These are phyloP conservation scores for Stylonectria norvegica DNA, from an alignment of 2,329 filamentous ascomycete species.

Conservation along the genomic window DNA sequence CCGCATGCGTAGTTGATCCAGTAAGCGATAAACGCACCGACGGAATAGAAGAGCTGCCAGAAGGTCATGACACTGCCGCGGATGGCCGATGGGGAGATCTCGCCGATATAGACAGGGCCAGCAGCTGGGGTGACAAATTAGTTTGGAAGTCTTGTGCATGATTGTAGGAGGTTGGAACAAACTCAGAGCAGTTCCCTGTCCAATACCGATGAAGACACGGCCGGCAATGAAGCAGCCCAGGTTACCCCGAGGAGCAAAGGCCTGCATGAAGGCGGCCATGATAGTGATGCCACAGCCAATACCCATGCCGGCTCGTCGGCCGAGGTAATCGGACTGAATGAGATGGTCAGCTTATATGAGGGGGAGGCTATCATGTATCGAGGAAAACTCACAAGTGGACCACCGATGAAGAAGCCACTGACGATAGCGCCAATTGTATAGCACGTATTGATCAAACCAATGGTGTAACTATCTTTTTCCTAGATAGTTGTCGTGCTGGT, in stretches of 20 bases:
- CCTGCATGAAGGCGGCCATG: conserved; percentile 65
- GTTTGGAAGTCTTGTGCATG: not conserved
- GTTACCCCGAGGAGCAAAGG: conserved; percentile 58
- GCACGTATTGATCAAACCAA: conserved; percentile 59
- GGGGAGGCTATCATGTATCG: not conserved
- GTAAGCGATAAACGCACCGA: conserved; percentile 51
- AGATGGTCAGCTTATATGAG: conserved; percentile 4
- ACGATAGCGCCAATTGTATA: conserved; percentile 70
- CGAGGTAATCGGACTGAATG: conserved; percentile 51
- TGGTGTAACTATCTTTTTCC: conserved; percentile 42
- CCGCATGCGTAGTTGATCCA: conserved; percentile 62
- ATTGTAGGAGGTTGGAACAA: not conserved
- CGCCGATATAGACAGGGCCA: conserved; percentile 68
- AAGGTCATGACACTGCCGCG: conserved; percentile 64
- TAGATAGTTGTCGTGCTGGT: conserved; percentile 9
- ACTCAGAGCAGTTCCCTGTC: conserved; percentile 64
- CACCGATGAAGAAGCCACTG: conserved; percentile 66
- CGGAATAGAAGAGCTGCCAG: conserved; percentile 64
- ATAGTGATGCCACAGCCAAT: conserved; percentile 63
- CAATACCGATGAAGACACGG: conserved; percentile 65
- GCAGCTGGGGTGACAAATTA: conserved; percentile 47
- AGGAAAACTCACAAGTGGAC: conserved; percentile 46
- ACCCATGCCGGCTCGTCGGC: conserved; percentile 63
- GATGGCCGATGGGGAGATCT: conserved; percentile 61
- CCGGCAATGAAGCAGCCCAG: conserved; percentile 67